Percentiles rank a stretch among this genome's conserved stretches.
phyloP scores from a whole-genome alignment of 805 yeast species.

The Candida tammaniensis region DNA sequence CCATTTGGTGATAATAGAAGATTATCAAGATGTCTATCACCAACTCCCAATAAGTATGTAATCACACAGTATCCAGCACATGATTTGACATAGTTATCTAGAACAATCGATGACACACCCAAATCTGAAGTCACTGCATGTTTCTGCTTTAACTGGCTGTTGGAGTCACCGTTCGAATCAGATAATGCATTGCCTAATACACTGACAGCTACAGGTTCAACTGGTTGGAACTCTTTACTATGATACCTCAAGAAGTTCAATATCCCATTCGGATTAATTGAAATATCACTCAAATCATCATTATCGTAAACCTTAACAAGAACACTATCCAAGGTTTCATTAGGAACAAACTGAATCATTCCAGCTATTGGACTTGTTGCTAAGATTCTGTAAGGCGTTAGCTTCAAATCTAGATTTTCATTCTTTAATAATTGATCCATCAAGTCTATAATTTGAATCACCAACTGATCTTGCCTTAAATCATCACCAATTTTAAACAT shows the following conservation, averaged over 20 bases:
- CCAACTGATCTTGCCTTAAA: slow-evolving; percentile 91
- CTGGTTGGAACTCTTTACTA: slow-evolving; percentile 30
- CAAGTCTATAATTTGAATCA: slow-evolving; percentile 85
- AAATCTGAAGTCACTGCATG: slow-evolving; percentile 37
- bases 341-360: slow-evolving; percentile 90
- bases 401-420: slow-evolving; percentile 83
- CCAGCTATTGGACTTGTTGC: slow-evolving; percentile 94
- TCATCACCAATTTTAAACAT: slow-evolving; percentile 97
- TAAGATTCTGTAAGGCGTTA: slow-evolving; percentile 85
- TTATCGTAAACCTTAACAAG: slow-evolving; percentile 25
- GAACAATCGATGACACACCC: slow-evolving; percentile 58
- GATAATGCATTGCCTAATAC: slow-evolving; percentile 7
- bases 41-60: slow-evolving; percentile 91
- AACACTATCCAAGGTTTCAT: slow-evolving; percentile 81
- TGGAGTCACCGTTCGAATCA: slow-evolving; percentile 6
- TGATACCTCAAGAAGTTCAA: slow-evolving; percentile 66
- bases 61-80: slow-evolving; percentile 98
- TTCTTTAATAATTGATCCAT: slow-evolving; percentile 87
- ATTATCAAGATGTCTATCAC: slow-evolving; percentile 95
- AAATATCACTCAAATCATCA: slow-evolving; percentile 2
- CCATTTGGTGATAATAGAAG: slow-evolving; percentile 71
- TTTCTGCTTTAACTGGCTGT: slow-evolving; percentile 9
- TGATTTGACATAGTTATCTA: slow-evolving; percentile 93
- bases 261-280: slow-evolving; percentile 58
- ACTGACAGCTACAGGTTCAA: slow-evolving; percentile 22